A percentile compares a stretch with the other conserved stretches of the same genome.
phyloP scores from a whole-genome alignment of 345 rosid species.

The Salix purpurea region DNA sequence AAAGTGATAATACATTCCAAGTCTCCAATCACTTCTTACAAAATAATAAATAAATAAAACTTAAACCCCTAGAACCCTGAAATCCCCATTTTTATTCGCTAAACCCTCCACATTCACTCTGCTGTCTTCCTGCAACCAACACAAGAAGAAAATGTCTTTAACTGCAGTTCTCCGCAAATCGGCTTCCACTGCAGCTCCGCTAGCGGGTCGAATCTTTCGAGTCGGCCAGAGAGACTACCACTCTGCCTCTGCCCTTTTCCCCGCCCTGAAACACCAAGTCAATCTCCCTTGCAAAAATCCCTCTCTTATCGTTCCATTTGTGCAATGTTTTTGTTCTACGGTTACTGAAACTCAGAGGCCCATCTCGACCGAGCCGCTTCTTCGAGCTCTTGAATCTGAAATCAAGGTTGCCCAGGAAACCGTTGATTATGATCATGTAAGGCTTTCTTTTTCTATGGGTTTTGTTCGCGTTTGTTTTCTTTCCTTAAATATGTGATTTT shows the following conservation, averaged over 20 bases:
- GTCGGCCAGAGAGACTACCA: constrained; percentile 19
- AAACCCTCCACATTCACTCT: not conserved
- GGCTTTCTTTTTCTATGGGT: not conserved
- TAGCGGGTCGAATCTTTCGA: constrained; percentile 35
- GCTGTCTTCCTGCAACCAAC: not conserved
- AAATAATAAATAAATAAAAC: too few species aligned
- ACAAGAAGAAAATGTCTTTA: constrained; percentile 34
- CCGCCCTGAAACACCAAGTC: constrained; percentile 19
- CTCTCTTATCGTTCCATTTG: constrained; percentile 9
- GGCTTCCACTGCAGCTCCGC: constrained; percentile 34
- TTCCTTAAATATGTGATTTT: not conserved
- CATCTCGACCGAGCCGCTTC: constrained; percentile 48
- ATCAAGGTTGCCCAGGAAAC: constrained; percentile 56
- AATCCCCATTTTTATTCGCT: not conserved
- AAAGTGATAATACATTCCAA: too few species aligned
- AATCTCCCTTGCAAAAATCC: constrained; percentile 17
- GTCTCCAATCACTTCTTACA: too few species aligned
- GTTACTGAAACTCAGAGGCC: constrained; percentile 28
- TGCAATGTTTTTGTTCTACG: constrained; percentile 28
- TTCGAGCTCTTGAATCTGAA: constrained; percentile 61
- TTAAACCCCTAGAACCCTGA: constrained; percentile 9
- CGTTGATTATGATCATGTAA: constrained; percentile 53
- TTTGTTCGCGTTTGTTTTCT: not conserved
- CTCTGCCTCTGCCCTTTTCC: constrained; percentile 26
- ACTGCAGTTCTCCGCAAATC: constrained; percentile 44